Evolutionary conservation across 495 filamentous ascomycete genomes (phyloP).

Genomic region (Penicillium bialowiezense): DNA sequence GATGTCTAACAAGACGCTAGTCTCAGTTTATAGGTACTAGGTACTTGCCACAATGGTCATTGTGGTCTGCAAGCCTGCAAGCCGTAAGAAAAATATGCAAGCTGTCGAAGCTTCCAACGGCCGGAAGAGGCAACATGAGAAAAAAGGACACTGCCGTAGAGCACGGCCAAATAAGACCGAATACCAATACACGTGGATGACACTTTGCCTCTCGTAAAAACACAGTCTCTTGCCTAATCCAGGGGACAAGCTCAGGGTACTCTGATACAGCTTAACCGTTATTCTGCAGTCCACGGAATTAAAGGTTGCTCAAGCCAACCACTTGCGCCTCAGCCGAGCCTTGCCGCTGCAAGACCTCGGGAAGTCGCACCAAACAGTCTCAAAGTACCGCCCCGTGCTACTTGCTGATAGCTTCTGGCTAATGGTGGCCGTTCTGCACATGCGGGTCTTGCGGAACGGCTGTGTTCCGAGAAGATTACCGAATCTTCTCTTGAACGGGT

Average conservation of each 20-base stretch:
- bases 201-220: slow-evolving; percentile 11
- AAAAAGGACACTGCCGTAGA: neutral
- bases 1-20: too few relatives aligned
- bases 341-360: slow-evolving; percentile 14
- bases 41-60: slow-evolving; percentile 7
- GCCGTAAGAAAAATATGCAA: slow-evolving; percentile 5
- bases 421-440: slow-evolving; percentile 1
- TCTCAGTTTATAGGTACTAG: too few relatives aligned
- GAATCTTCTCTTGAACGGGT: slow-evolving; percentile 18
- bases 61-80: neutral
- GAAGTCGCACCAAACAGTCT: slow-evolving; percentile 21
- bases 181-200: slow-evolving; percentile 23
- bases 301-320: slow-evolving; percentile 15
- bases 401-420: slow-evolving; percentile 12
- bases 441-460: neutral
- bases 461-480: slow-evolving; percentile 12
- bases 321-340: slow-evolving; percentile 8
- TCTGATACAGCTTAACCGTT: slow-evolving; percentile 21
- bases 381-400: slow-evolving; percentile 11
- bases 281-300: slow-evolving; percentile 8
- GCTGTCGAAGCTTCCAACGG: slow-evolving; percentile 5
- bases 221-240: slow-evolving; percentile 15
- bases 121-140: slow-evolving; percentile 1
- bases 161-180: slow-evolving; percentile 8
- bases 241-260: slow-evolving; percentile 7